phyloP scores from a whole-genome alignment of 345 rosid genomes.

The Iberis pinnata region DNA sequence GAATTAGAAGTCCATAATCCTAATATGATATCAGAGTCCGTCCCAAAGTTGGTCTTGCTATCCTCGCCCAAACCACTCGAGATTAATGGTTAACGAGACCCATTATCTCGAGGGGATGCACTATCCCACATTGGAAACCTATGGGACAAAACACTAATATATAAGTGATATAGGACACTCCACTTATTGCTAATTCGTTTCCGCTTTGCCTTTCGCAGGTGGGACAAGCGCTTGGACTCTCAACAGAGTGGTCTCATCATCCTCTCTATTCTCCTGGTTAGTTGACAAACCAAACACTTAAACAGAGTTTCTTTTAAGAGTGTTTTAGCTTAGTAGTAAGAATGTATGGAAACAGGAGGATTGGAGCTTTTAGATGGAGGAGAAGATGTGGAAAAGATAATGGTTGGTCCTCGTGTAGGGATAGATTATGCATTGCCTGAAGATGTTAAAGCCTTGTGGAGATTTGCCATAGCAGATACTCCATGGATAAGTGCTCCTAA shows the following conservation, averaged over 20 bases:
- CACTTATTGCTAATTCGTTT: too few relatives aligned
- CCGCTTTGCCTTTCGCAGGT: too few relatives aligned
- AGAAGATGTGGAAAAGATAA: constrained; percentile 50
- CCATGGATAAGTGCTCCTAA: constrained; percentile 95
- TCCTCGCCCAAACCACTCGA: too few relatives aligned
- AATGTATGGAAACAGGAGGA: constrained; percentile 49
- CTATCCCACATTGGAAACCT: too few relatives aligned
- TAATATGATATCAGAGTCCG: too few relatives aligned
- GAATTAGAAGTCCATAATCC: too few relatives aligned
- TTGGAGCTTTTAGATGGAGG: constrained; percentile 82
- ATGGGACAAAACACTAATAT: too few relatives aligned
- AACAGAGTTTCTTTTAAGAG: not conserved
- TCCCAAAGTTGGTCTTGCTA: too few relatives aligned
- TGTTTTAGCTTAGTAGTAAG: not conserved
- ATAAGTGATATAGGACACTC: too few relatives aligned
- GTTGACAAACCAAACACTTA: constrained; percentile 12
- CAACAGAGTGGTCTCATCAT: constrained; percentile 85
- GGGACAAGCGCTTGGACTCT: constrained; percentile 91
- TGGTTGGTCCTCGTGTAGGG: constrained; percentile 84
- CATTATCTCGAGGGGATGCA: too few relatives aligned
- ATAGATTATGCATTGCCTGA: constrained; percentile 82
- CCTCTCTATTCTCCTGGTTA: constrained; percentile 74
- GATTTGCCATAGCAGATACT: constrained; percentile 75
- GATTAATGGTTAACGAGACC: too few relatives aligned
- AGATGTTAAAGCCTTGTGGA: constrained; percentile 75